Conservation (phyloP, 2,329 filamentous ascomycete species). For the Diaporthe sp. region DNA sequence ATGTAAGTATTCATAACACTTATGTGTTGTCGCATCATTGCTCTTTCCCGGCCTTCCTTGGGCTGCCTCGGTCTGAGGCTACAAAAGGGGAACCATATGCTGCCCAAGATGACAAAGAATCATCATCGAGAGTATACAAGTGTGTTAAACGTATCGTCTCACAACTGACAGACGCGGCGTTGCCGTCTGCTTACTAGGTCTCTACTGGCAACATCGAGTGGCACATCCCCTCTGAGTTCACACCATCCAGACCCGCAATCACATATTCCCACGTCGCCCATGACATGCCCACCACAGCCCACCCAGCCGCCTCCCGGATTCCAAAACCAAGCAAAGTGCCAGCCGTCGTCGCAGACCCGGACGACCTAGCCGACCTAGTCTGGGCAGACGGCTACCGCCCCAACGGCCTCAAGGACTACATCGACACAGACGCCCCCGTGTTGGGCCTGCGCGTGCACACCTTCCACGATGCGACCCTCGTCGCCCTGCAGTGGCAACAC, state of each 20-base stretch:
- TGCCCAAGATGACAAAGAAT: neutral
- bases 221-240: conserved; percentile 55
- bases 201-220: conserved; percentile 50
- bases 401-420: conserved; percentile 51
- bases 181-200: neutral
- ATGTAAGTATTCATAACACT: neutral
- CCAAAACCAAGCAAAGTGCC: conserved; percentile 45
- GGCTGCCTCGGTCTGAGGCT: neutral
- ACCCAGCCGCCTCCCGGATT: conserved; percentile 51
- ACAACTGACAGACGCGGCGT: neutral
- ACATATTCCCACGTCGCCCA: conserved; percentile 51
- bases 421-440: conserved; percentile 54
- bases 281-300: conserved; percentile 49
- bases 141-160: neutral
- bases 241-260: conserved; percentile 51
- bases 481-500: conserved; percentile 57
- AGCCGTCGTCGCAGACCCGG: conserved; percentile 45
- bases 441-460: conserved; percentile 57
- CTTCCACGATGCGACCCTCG: conserved; percentile 57
- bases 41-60: neutral
- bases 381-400: conserved; percentile 43
- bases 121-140: neutral
- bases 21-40: neutral
- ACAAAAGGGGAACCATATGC: neutral
- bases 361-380: conserved; percentile 44